Conservation (phyloP, 2,329 filamentous ascomycete species). For the Fonsecaea nubica region DNA sequence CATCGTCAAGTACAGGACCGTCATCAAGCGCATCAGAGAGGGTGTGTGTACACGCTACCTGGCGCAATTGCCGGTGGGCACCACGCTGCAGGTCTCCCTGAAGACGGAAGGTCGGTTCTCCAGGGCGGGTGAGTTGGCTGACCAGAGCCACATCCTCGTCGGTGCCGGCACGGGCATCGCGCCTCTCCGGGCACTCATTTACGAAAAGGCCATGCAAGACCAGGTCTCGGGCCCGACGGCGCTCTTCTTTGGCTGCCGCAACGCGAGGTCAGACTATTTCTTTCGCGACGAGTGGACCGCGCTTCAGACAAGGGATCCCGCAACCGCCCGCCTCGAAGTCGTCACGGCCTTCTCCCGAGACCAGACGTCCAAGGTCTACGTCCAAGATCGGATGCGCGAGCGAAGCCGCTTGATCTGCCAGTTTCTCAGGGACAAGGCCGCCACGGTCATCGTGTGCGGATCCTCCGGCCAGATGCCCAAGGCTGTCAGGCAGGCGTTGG, state of each 20-base stretch:
- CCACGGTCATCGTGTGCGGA: constrained; percentile 60
- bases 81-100: constrained; percentile 62
- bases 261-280: constrained; percentile 76
- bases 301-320: constrained; percentile 41
- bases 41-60: constrained; percentile 92
- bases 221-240: constrained; percentile 55
- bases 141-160: constrained; percentile 59
- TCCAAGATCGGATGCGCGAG: constrained; percentile 67
- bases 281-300: constrained; percentile 76
- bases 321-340: constrained; percentile 57
- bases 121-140: constrained; percentile 12
- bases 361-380: constrained; percentile 68
- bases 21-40: constrained; percentile 81
- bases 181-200: constrained; percentile 59
- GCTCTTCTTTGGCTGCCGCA: constrained; percentile 86
- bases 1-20: constrained; percentile 88
- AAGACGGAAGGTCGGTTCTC: constrained; percentile 39
- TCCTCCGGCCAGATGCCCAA: constrained; percentile 75
- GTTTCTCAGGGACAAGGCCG: constrained; percentile 58
- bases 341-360: constrained; percentile 75
- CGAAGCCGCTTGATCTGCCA: constrained; percentile 58
- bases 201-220: constrained; percentile 35
- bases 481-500: constrained; percentile 69
- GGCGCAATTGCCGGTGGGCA: constrained; percentile 65
- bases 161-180: constrained; percentile 44